Percentiles rank a stretch among this genome's conserved stretches.
These are phyloP conservation scores for Ophiosphaerella narmari DNA, from an alignment of 2,329 filamentous ascomycete genomes.

Conservation along the genomic window DNA sequence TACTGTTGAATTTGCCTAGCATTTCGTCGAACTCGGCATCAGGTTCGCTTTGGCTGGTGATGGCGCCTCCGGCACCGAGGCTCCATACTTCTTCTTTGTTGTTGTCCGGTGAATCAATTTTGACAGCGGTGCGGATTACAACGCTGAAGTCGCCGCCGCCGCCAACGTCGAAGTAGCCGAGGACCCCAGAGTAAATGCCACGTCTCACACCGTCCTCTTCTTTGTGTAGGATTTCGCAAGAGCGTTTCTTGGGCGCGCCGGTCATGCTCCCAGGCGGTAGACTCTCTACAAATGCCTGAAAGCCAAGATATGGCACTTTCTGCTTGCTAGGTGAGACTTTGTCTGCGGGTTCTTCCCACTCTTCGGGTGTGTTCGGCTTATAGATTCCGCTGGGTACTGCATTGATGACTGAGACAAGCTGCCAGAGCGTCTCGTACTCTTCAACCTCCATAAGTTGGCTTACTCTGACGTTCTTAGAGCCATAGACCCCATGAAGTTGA, in stretches of 20 bases:
- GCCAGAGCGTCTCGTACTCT: constrained; percentile 88
- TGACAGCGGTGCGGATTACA: constrained; percentile 80
- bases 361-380: constrained; percentile 33
- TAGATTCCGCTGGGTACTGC: constrained; percentile 51
- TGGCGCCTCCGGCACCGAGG: constrained; percentile 86
- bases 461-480: constrained; percentile 73
- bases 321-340: constrained; percentile 14
- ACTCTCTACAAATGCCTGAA: constrained; percentile 76
- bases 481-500: constrained; percentile 84
- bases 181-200: constrained; percentile 83
- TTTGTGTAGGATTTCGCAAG: constrained; percentile 76
- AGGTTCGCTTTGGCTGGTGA: constrained; percentile 81
- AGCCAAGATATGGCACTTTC: constrained; percentile 55
- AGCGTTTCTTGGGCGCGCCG: constrained; percentile 90
- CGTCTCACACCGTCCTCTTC: constrained; percentile 69
- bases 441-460: constrained; percentile 83
- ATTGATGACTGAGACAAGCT: constrained; percentile 87
- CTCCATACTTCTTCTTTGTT: constrained; percentile 67
- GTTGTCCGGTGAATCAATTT: constrained; percentile 32
- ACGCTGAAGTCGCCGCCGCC: constrained; percentile 91
- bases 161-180: constrained; percentile 86
- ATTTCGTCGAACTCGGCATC: constrained; percentile 90
- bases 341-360: constrained; percentile 38
- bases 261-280: constrained; percentile 96
- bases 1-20: constrained; percentile 53